Evolutionary conservation across 495 filamentous ascomycete species (phyloP).

Genomic region (Aspergillus incahuasiensis): DNA sequence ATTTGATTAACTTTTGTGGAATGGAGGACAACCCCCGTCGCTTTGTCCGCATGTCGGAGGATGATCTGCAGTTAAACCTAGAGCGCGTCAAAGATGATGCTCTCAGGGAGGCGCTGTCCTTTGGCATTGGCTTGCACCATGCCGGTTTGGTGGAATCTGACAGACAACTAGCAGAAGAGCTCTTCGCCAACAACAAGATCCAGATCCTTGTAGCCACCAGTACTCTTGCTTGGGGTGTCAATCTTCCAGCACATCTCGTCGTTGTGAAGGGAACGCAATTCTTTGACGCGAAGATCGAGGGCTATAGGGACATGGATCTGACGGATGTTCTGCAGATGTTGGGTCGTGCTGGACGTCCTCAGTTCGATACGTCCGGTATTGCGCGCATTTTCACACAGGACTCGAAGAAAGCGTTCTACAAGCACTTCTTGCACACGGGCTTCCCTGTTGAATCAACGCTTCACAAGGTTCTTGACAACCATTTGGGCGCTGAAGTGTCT

Average conservation of each 20-base stretch:
- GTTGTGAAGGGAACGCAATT: conserved; percentile 98
- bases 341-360: conserved; percentile 88
- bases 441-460: conserved; percentile 96
- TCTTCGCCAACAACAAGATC: conserved; percentile 97
- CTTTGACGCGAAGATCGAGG: conserved; percentile 97
- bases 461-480: conserved; percentile 95
- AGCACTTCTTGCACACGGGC: conserved; percentile 96
- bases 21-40: conserved; percentile 97
- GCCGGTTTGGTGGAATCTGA: conserved; percentile 95
- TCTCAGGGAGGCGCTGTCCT: conserved; percentile 83
- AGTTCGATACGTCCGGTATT: conserved; percentile 94
- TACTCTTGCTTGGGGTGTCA: conserved; percentile 97
- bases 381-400: conserved; percentile 97
- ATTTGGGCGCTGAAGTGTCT: conserved; percentile 91
- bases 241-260: conserved; percentile 93
- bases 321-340: conserved; percentile 99
- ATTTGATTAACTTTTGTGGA: conserved; percentile 94
- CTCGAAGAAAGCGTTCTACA: conserved; percentile 99
- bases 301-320: conserved; percentile 97
- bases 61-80: conserved; percentile 82
- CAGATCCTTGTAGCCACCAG: conserved; percentile 96
- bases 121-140: conserved; percentile 96
- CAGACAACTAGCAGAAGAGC: conserved; percentile 81
- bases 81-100: conserved; percentile 86
- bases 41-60: conserved; percentile 90